These are phyloP conservation scores for Calonectria pseudoturangicola DNA, from an alignment of 2,329 filamentous ascomycete genomes.

Conservation along the genomic window DNA sequence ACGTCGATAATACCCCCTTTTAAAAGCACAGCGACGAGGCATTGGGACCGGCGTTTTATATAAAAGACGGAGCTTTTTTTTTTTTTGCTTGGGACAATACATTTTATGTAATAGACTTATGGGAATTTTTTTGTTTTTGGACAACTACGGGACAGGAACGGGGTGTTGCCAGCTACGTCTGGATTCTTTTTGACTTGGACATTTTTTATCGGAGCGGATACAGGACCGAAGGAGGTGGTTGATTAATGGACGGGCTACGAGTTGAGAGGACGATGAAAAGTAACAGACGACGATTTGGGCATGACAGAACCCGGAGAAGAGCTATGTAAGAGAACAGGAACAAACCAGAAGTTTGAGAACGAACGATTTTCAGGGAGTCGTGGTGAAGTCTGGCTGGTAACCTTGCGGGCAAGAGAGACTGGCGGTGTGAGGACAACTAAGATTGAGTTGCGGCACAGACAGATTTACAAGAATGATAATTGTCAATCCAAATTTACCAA, in stretches of 20 bases:
- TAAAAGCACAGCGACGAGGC: conserved; percentile 40
- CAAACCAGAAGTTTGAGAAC: conserved; percentile 19
- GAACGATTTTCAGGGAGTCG: conserved; percentile 21
- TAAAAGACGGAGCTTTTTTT: conserved; percentile 30
- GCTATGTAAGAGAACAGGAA: conserved; percentile 27
- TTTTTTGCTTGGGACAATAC: conserved; percentile 31
- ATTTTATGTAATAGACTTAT: conserved; percentile 39
- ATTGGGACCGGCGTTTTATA: conserved; percentile 42
- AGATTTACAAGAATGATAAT: conserved; percentile 26
- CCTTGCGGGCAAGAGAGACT: conserved; percentile 53
- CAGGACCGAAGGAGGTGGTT: not conserved
- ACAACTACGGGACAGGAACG: conserved; percentile 2
- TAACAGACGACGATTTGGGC: conserved; percentile 26
- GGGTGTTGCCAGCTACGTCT: not conserved
- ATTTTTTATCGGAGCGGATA: not conserved
- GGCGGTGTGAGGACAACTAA: conserved; percentile 49
- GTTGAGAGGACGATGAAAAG: not conserved
- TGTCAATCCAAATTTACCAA: conserved; percentile 21
- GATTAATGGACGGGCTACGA: not conserved
- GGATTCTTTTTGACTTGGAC: not conserved
- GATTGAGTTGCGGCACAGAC: conserved; percentile 21
- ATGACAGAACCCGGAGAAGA: conserved; percentile 29
- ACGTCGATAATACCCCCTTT: conserved; percentile 43
- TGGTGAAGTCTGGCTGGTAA: conserved; percentile 44
- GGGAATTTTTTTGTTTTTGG: conserved; percentile 16